These are phyloP conservation scores for Takashimella tepidaria DNA, from an alignment of 1,284 basidiomycete species.

Conservation along the genomic window DNA sequence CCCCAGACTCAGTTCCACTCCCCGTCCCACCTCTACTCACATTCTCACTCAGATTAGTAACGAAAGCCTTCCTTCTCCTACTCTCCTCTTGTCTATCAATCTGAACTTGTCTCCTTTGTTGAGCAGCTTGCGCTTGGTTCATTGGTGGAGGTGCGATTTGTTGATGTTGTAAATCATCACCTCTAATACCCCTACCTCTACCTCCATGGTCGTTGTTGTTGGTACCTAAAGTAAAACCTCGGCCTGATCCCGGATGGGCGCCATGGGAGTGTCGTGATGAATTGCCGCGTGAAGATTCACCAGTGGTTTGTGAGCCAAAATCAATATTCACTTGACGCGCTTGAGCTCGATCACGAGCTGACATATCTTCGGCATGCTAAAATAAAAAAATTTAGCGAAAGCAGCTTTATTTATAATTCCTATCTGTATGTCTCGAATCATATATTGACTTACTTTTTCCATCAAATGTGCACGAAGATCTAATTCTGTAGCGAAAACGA, in stretches of 20 bases:
- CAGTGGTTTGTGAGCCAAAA: slow-evolving; percentile 52
- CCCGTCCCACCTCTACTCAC: too few relatives aligned
- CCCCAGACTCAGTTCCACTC: too few relatives aligned
- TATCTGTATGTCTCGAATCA: too few relatives aligned
- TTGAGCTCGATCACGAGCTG: slow-evolving; percentile 67
- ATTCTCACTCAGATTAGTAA: slow-evolving; percentile 54
- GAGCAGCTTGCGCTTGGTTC: slow-evolving; percentile 39
- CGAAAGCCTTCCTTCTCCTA: slow-evolving; percentile 54
- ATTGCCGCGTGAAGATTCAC: slow-evolving; percentile 36
- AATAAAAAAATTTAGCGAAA: slow-evolving; percentile 1
- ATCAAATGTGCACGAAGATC: slow-evolving; percentile 93
- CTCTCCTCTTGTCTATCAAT: slow-evolving; percentile 39
- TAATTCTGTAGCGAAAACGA: slow-evolving; percentile 81
- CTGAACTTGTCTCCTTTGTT: slow-evolving; percentile 34
- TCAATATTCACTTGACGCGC: slow-evolving; percentile 71
- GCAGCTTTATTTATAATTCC: not conserved
- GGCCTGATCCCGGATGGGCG: too few relatives aligned
- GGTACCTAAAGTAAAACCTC: slow-evolving; percentile 27
- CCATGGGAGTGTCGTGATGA: slow-evolving; percentile 12
- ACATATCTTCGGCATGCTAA: slow-evolving; percentile 74
- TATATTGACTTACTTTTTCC: slow-evolving; percentile 29
- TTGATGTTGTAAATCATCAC: slow-evolving; percentile 25
- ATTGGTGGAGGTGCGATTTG: slow-evolving; percentile 33
- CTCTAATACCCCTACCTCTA: slow-evolving; percentile 12
- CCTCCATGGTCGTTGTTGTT: slow-evolving; percentile 2